Evolutionary conservation across 495 filamentous ascomycete species (phyloP).

Genomic region (Xylaria bambusicola): DNA sequence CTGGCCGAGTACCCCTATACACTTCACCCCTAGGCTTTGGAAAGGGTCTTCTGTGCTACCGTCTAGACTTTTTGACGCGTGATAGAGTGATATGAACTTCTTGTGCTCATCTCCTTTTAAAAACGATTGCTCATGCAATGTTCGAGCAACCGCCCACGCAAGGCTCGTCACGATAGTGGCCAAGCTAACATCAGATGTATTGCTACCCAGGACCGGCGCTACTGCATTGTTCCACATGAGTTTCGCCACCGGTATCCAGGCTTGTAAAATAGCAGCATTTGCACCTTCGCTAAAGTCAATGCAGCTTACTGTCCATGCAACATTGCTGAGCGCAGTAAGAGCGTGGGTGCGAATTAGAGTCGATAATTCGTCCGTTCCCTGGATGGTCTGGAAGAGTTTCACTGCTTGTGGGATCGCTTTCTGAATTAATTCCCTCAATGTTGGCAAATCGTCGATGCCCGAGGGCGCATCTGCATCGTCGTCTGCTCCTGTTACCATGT

Average conservation of each 20-base stretch:
- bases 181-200: constrained; percentile 60
- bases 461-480: constrained; percentile 36
- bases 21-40: constrained; percentile 58
- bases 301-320: constrained; percentile 59
- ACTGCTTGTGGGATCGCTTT: constrained; percentile 53
- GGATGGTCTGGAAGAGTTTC: constrained; percentile 33
- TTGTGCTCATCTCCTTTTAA: constrained; percentile 50
- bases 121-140: constrained; percentile 48
- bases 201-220: constrained; percentile 52
- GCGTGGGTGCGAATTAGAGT: constrained; percentile 47
- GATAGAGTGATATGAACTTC: constrained; percentile 63
- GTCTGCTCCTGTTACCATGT: constrained; percentile 53
- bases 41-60: constrained; percentile 45
- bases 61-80: constrained; percentile 46
- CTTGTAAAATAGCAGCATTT: constrained; percentile 41
- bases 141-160: constrained; percentile 62
- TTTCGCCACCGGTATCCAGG: constrained; percentile 52
- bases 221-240: constrained; percentile 56
- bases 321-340: constrained; percentile 59
- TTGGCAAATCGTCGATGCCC: constrained; percentile 46
- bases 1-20: constrained; percentile 61
- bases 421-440: constrained; percentile 49
- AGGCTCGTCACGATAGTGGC: constrained; percentile 59
- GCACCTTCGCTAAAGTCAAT: constrained; percentile 47
- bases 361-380: constrained; percentile 24